Percentiles rank a stretch among this genome's conserved stretches.
phyloP scores from a whole-genome alignment of 225 moss, liverwort and hornwort species.

The Antitrichia curtipendula region DNA sequence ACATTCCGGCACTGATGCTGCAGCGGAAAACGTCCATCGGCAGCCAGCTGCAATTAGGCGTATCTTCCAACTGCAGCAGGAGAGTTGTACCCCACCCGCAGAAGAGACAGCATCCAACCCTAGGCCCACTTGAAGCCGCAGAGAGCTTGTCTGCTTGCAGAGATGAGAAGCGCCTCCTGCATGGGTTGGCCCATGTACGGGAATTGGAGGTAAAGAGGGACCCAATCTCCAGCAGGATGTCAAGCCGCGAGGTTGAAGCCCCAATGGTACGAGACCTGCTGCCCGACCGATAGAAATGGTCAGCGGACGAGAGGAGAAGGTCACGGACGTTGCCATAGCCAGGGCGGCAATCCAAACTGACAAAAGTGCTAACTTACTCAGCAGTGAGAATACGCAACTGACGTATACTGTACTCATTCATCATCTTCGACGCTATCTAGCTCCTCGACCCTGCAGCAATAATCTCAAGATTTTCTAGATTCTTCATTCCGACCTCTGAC shows the following conservation, averaged over 20 bases:
- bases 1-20: not conserved
- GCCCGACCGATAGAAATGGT: not conserved
- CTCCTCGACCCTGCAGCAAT: not conserved
- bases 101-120: not conserved
- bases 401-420: not conserved
- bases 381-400: not conserved
- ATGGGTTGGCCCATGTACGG: conserved; percentile 1
- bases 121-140: not conserved
- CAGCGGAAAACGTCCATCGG: not conserved
- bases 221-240: not conserved
- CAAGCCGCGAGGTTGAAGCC: not conserved
- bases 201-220: not conserved
- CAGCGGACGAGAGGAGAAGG: not conserved
- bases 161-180: not conserved
- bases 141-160: not conserved
- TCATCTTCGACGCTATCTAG: not conserved
- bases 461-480: not conserved
- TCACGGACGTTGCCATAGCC: conserved; percentile 5
- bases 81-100: not conserved
- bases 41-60: not conserved
- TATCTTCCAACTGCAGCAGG: not conserved
- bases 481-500: not conserved
- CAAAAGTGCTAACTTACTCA: not conserved
- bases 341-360: not conserved
- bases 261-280: not conserved